Base-by-base conservation (phyloP, 495 filamentous ascomycete species). In the Daldinia bambusicola region DNA sequence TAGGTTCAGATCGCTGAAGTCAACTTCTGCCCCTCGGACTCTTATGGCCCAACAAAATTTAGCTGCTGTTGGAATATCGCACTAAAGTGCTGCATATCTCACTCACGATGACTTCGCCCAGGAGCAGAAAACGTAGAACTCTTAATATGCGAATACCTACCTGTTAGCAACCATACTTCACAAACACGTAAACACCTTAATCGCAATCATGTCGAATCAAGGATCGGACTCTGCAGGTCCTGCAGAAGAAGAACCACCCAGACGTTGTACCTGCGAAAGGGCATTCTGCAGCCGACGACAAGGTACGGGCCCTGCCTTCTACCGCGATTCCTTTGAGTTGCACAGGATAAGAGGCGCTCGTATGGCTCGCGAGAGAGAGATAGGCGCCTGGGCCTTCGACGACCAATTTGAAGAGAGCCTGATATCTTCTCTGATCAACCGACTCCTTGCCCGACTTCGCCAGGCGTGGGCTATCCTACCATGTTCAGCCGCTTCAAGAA, bases 271-370 rank as follows among this genome's bases (percentile, higher is more conserved):
- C 1, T 40, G 34, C n/a, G 9, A 41, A 9, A n/a, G 0, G 14
- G 31, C 2, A 0, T 34, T 30, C 34, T 3, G 13, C 41, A 10
- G 12, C 8, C 16, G 34, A 6, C 43, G 26, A 2, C 31, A 40
- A 48, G 36, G 20, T 14, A 40, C 43, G 13, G 30, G 55, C 4
- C 34, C 53, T 48, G 16, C 48, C 12, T 60, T 45, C 6, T 53
- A 69, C 32, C 67, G 67, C 8, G 61, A 66, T 26, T 66, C 67
- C 30, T 70, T 65, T 56, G 62, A 70, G 3, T 26, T 70, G 36
- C 48, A 70, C 41, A 41, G 51, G 61, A 32, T 57, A 34, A 48
- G 43, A 48, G 20, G 8, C 10, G 8, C 10, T 22, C 50, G 50
- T 4, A 53, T 13, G 26, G 50, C 50, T 14, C 10, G 14, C 8